Evolutionary conservation across 1,284 basidiomycete species (phyloP).

Genomic region (Leccinum subrobustum): DNA sequence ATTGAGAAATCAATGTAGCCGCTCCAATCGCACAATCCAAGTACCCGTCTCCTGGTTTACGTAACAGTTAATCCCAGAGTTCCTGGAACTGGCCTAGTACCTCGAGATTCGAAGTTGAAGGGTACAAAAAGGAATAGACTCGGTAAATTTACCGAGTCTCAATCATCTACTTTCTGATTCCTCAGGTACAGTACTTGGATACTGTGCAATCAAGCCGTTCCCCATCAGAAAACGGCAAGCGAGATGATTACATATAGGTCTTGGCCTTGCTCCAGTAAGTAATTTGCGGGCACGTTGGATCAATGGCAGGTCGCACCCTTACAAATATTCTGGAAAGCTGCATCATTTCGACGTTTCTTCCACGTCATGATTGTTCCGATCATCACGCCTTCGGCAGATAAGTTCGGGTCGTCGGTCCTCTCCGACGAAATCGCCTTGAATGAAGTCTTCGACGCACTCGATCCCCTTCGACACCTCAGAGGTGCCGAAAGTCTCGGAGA

Average conservation of each 20-base stretch:
- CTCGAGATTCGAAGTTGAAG: background rate
- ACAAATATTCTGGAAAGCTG: background rate
- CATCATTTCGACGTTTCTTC: slow-evolving; percentile 1
- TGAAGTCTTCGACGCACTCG: slow-evolving; percentile 53
- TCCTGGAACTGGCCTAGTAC: background rate
- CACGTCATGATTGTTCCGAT: slow-evolving; percentile 10
- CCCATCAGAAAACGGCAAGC: background rate
- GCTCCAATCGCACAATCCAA: background rate
- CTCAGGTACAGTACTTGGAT: background rate
- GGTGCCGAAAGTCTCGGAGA: slow-evolving; percentile 31
- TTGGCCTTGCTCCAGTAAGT: background rate
- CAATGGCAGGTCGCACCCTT: background rate
- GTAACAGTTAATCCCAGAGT: background rate
- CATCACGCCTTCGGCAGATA: background rate
- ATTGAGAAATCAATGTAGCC: too few relatives aligned
- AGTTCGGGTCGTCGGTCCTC: slow-evolving; percentile 12
- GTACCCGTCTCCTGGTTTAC: background rate
- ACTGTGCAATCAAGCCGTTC: background rate
- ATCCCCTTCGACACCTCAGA: slow-evolving; percentile 67
- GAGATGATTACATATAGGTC: background rate
- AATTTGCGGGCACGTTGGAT: background rate
- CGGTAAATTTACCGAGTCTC: background rate
- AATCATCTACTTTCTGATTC: background rate
- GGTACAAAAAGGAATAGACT: background rate
- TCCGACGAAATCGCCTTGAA: slow-evolving; percentile 43